Evolutionary conservation across 1,284 basidiomycete genomes (phyloP), one percentile per base, ranked within the genome.

Genomic region (Fomitopsis palustris): DNA sequence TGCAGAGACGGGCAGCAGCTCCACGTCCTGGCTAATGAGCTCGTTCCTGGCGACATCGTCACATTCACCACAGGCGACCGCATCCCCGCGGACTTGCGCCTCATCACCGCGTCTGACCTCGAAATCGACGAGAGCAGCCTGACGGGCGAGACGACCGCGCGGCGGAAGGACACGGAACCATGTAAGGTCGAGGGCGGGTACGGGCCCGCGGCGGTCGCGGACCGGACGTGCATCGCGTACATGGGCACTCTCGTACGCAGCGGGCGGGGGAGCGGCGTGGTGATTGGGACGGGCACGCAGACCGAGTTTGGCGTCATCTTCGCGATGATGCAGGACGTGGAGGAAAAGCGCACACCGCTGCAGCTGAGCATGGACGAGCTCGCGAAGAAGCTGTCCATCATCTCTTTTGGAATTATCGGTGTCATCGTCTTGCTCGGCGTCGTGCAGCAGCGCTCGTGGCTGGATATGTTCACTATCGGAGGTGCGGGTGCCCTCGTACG

Each of bases 381-480:
- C 10, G 96, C 96, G 1, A 90, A 95, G 74, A 92, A 92, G 66
- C 83, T 99, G 0, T 96, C 93, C 7, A 79, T 95, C 35, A 76
- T 96, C 59, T 96, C 94, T 1, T 98, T 99, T 65, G 91, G 84
- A 21, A 83, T 98, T 54, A 99, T 99, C 66, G 96, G 93, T 16
- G 74, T 97, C 38, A 98, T 98, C 60, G 94, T 93, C 71, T 74
- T 99, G 56, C 88, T 98, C 64, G 96, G 96, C 4, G 84, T 96
- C 4, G 77, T 88, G 63, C 96, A 98, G 71, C 79, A 84, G 31
- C 81, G 95, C n/a, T 84, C 90, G 14, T 97, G 95, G 95, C 77
- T 98, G 10, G 96, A 98, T 55, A 98, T 98, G 96, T 98, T 98
- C 70, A 98, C 96, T 10, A 98, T 98, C 64, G 96, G 96, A 78